Base-by-base conservation (phyloP, 2,329 filamentous ascomycete species). In the Pleoardoris graminearum region DNA sequence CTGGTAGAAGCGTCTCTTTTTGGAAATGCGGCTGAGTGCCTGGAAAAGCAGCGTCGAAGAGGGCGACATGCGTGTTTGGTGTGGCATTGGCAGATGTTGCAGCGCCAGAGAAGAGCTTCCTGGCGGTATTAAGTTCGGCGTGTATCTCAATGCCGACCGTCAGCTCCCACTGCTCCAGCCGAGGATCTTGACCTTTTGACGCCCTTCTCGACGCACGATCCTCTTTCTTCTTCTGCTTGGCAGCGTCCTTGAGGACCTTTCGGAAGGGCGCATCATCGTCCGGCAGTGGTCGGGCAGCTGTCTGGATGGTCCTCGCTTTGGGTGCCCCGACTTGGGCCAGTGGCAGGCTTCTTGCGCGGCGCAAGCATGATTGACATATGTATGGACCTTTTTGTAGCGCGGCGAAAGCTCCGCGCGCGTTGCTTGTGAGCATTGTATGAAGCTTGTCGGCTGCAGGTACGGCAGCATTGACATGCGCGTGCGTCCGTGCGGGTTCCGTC, bases 111-210 rank as follows among this genome's bases (percentile, higher is more conserved):
- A 99, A 99, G 50, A 99, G 84, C 76, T 99, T 99, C 67, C 82
- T 81, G 4, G 84, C 80, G 0, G 92, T 94, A 74, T 97, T 96
- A 66, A 99, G 81, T 75, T 97, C 93, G 17, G 94, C 94, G 71
- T 99, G 94, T 59, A 99, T 94, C 77, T 99, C 94, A 62, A 99
- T 92, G 55, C 94, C 94, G 23, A 97, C 91, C 0, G 93, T 97
- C 66, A 97, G 79, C 73, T 97, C 90, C 94, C 94, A 99, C 29
- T 86, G 86, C 35, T 77, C 70, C 47, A 76, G 53, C 7, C 63
- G 61, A 16, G 60, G 48, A 33, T 71, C 62, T 11, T 14, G 37
- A 3, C 16, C 42, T 7, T 63, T 61, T 11, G 51, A 39, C 1
- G 57, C 32, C 7, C 46, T 44, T 16, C 56, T 61, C 1, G 53